phyloP scores from a whole-genome alignment of 1,284 basidiomycete species.

The Apiotrichum gracile region DNA sequence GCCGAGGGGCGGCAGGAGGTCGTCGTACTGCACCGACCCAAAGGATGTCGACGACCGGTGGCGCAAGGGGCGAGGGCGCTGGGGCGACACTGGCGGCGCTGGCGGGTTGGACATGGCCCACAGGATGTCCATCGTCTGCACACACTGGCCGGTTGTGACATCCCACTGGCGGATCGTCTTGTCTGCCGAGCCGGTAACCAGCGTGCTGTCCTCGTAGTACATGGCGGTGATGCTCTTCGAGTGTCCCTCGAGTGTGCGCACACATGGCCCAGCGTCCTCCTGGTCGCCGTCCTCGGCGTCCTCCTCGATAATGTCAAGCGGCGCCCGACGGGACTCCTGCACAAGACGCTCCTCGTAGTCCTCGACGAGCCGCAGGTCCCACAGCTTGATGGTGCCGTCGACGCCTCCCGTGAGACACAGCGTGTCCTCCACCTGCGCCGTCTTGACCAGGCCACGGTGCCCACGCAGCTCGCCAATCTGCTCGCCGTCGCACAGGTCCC shows the following conservation, averaged over 20 bases:
- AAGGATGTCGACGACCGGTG: slow-evolving; percentile 42
- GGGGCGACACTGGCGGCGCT: slow-evolving; percentile 47
- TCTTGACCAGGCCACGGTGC: slow-evolving; percentile 71
- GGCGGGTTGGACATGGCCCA: slow-evolving; percentile 97
- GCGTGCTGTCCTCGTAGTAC: slow-evolving; percentile 89
- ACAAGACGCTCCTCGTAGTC: slow-evolving; percentile 62
- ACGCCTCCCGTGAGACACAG: slow-evolving; percentile 85
- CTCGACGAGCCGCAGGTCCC: slow-evolving; percentile 78
- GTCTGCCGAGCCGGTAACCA: slow-evolving; percentile 95
- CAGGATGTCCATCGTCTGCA: slow-evolving; percentile 98
- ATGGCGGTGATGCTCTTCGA: slow-evolving; percentile 84
- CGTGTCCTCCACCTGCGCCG: slow-evolving; percentile 87
- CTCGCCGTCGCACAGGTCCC: slow-evolving; percentile 56
- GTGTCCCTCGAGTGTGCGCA: slow-evolving; percentile 80
- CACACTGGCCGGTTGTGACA: slow-evolving; percentile 90
- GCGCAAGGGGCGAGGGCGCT: slow-evolving; percentile 19
- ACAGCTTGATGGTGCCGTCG: slow-evolving; percentile 76
- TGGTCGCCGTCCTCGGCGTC: slow-evolving; percentile 26
- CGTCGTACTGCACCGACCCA: slow-evolving; percentile 50
- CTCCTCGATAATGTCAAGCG: slow-evolving; percentile 39
- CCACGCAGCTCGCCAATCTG: slow-evolving; percentile 75
- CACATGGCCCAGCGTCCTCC: slow-evolving; percentile 56
- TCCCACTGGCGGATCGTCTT: slow-evolving; percentile 99
- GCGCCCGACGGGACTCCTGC: slow-evolving; percentile 34
- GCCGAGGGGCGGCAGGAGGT: slow-evolving; percentile 34